Evolutionary conservation across 768 basidiomycete genomes (phyloP).

Genomic region (Filobasidium floriforme): DNA sequence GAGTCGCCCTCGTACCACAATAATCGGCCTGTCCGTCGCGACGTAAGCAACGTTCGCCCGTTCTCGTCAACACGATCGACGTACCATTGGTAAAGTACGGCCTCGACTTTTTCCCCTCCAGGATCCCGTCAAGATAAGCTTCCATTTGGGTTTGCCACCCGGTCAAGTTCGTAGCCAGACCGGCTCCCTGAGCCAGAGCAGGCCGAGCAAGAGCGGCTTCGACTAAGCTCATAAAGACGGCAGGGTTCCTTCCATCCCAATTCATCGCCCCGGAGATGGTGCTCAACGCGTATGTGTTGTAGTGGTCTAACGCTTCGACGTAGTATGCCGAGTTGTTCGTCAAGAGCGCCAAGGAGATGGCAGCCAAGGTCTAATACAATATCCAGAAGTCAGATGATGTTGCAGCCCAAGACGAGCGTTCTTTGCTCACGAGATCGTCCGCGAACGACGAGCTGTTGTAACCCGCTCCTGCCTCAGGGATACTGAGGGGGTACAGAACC

Average conservation of each 20-base stretch:
- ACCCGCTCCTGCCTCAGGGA: conserved; percentile 14
- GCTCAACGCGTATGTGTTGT: conserved; percentile 54
- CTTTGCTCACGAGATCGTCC: conserved; percentile 30
- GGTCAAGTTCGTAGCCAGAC: conserved; percentile 51
- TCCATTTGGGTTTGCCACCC: conserved; percentile 67
- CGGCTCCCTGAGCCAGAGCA: conserved; percentile 48
- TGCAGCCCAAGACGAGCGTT: background rate
- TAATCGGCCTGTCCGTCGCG: conserved; percentile 57
- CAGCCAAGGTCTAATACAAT: conserved; percentile 52
- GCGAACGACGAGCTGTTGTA: conserved; percentile 26
- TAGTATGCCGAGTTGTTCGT: conserved; percentile 58
- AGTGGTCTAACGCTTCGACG: conserved; percentile 59
- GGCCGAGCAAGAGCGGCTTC: conserved; percentile 62
- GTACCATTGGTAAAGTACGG: conserved; percentile 60
- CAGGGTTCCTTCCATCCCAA: conserved; percentile 81
- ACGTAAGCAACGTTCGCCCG: background rate
- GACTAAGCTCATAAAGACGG: conserved; percentile 63
- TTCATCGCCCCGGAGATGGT: conserved; percentile 62
- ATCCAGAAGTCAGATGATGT: background rate
- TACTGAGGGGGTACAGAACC: conserved; percentile 40
- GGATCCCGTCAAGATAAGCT: conserved; percentile 63
- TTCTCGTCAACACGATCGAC: conserved; percentile 15
- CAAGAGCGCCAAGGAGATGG: conserved; percentile 67
- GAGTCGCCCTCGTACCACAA: conserved; percentile 79
- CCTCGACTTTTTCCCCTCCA: conserved; percentile 53